Conservation (phyloP, 805 yeast species). For the Candida argentea region DNA sequence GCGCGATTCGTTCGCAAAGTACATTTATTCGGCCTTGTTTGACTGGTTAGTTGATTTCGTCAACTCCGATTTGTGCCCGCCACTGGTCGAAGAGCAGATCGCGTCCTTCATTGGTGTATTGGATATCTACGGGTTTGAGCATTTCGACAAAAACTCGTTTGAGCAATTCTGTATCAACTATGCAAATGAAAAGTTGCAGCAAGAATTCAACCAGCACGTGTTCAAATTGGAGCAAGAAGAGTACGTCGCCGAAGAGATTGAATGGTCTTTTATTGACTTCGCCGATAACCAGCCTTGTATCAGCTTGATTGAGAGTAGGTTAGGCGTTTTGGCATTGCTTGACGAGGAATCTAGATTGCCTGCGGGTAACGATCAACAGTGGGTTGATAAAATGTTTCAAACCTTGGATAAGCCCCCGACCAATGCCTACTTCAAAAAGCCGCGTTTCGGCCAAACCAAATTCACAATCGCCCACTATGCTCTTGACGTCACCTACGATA, state of each 20-base stretch:
- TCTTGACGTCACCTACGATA: slow-evolving; percentile 82
- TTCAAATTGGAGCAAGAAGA: slow-evolving; percentile 96
- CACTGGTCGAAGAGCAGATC: slow-evolving; percentile 48
- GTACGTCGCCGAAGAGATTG: slow-evolving; percentile 82
- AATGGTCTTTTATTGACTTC: slow-evolving; percentile 94
- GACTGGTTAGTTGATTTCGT: slow-evolving; percentile 91
- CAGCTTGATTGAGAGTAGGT: slow-evolving; percentile 75
- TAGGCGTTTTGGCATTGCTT: slow-evolving; percentile 78
- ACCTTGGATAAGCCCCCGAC: slow-evolving; percentile 73
- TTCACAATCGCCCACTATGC: slow-evolving; percentile 93
- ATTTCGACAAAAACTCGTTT: slow-evolving; percentile 85
- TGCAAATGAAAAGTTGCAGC: slow-evolving; percentile 94
- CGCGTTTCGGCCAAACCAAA: slow-evolving; percentile 87
- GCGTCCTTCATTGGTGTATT: slow-evolving; percentile 85
- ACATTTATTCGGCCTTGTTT: slow-evolving; percentile 81
- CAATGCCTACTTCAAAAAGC: slow-evolving; percentile 73
- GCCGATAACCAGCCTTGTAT: slow-evolving; percentile 97
- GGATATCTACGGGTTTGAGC: slow-evolving; percentile 97
- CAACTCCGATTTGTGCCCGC: slow-evolving; percentile 73
- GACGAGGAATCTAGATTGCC: slow-evolving; percentile 96
- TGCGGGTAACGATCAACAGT: slow-evolving; percentile 83
- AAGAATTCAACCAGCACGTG: slow-evolving; percentile 94
- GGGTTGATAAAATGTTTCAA: slow-evolving; percentile 85
- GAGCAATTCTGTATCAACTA: slow-evolving; percentile 97
- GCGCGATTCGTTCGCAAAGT: slow-evolving; percentile 94